These are phyloP conservation scores for Mycena polygramma DNA, from an alignment of 768 basidiomycete genomes.

Conservation along the genomic window DNA sequence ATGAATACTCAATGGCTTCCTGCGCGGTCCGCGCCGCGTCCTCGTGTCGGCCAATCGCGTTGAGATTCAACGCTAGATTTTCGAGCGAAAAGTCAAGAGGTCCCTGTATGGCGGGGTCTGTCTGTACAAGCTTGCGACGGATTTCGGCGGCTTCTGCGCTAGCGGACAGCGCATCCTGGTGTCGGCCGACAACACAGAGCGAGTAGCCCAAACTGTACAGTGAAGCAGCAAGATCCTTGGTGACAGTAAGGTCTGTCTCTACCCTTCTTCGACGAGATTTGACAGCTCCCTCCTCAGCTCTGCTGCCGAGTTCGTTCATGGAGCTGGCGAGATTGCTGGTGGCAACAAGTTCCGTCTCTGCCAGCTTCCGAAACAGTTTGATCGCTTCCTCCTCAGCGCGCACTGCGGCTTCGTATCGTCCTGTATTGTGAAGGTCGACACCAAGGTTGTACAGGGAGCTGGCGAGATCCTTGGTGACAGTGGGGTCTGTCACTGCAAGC, in stretches of 20 bases:
- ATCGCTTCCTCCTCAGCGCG: not conserved
- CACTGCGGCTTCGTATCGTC: not conserved
- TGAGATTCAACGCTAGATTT: no score
- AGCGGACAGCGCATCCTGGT: no score
- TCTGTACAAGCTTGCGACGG: no score
- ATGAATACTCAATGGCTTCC: no score
- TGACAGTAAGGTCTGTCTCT: not conserved
- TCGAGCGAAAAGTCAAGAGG: no score
- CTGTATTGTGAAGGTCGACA: not conserved
- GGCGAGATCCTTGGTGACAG: not conserved
- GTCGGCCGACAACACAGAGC: not conserved
- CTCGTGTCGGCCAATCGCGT: no score
- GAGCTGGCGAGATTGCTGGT: not conserved
- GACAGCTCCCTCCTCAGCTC: not conserved
- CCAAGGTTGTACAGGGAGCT: not conserved
- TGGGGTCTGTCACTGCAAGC: conserved; percentile 1
- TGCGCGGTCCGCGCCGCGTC: no score
- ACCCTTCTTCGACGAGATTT: not conserved
- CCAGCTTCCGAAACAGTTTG: not conserved
- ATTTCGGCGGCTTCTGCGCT: no score
- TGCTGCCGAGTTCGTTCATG: not conserved
- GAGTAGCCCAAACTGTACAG: not conserved
- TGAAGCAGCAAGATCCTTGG: not conserved
- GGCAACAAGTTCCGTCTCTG: not conserved
- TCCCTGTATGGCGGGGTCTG: no score